phyloP scores from a whole-genome alignment of 2,329 filamentous ascomycete genomes.

The Fusarium subglutinans region DNA sequence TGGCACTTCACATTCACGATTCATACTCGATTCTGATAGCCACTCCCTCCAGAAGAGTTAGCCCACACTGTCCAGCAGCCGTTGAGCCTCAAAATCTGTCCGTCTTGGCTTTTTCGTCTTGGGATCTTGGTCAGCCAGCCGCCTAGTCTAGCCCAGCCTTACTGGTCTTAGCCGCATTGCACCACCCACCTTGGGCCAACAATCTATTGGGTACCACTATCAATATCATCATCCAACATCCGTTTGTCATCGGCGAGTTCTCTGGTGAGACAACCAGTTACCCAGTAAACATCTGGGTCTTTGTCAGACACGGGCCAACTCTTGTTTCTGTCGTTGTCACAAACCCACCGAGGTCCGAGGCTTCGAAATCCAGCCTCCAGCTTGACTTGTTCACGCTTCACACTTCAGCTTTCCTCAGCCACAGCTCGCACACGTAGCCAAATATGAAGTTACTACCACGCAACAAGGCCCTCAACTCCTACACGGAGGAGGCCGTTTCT shows the following conservation, averaged over 20 bases:
- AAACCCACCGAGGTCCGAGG: constrained; percentile 29
- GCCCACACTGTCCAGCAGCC: neutral
- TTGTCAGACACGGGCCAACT: constrained; percentile 29
- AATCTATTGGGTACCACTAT: constrained; percentile 2
- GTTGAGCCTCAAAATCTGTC: constrained; percentile 22
- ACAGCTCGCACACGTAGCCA: neutral
- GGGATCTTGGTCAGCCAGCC: constrained; percentile 10
- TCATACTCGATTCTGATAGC: neutral
- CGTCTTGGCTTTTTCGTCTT: constrained; percentile 13
- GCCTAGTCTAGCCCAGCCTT: constrained; percentile 9
- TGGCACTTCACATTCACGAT: neutral
- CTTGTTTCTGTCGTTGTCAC: constrained; percentile 11
- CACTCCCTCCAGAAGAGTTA: neutral
- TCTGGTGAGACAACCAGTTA: neutral
- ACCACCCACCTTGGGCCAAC: constrained; percentile 3
- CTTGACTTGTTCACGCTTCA: neutral
- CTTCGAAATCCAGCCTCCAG: neutral
- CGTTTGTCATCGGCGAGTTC: neutral
- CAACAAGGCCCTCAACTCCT: constrained; percentile 49
- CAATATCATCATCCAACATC: constrained; percentile 4
- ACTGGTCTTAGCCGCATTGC: constrained; percentile 11
- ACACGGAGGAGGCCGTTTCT: constrained; percentile 54
- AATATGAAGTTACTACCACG: constrained; percentile 54
- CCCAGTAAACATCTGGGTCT: neutral
- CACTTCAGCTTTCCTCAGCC: constrained; percentile 21